phyloP scores from a whole-genome alignment of 768 basidiomycete species.

The Austroboletus eburneus region DNA sequence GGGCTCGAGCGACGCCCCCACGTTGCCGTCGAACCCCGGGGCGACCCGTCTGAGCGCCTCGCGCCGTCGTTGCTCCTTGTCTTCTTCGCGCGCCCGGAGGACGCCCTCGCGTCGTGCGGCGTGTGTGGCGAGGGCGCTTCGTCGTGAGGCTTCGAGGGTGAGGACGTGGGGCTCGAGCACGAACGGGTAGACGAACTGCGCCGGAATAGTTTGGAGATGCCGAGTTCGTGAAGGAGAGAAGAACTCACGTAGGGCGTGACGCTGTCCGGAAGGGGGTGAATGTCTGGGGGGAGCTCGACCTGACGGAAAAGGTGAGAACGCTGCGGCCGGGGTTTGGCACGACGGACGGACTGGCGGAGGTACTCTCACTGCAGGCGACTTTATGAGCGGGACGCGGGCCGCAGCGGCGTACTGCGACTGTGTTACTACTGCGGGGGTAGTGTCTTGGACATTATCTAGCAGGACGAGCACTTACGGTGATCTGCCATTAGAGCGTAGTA shows the following conservation, averaged over 20 bases:
- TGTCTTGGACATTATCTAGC: no score
- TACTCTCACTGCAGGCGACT: constrained; percentile 86
- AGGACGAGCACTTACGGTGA: no score
- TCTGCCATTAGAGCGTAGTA: no score
- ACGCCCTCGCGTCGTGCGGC: constrained; percentile 66
- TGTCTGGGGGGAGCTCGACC: constrained; percentile 86
- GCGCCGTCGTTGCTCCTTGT: constrained; percentile 57
- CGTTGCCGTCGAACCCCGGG: constrained; percentile 74
- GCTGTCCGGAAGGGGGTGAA: constrained; percentile 91
- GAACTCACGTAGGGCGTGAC: constrained; percentile 78
- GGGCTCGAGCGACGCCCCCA: constrained; percentile 43
- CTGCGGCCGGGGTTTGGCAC: neutral
- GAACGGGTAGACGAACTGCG: constrained; percentile 94
- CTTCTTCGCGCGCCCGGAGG: constrained; percentile 68
- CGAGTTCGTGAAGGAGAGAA: neutral
- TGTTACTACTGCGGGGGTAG: no score
- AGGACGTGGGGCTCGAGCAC: constrained; percentile 86
- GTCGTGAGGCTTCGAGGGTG: constrained; percentile 68
- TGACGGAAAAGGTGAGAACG: constrained; percentile 27
- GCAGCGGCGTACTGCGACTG: constrained; percentile 77
- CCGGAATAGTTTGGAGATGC: neutral
- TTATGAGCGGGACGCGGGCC: constrained; percentile 78
- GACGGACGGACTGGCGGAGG: constrained; percentile 61
- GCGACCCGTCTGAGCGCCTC: constrained; percentile 76
- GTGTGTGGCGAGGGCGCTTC: constrained; percentile 61